Base-by-base conservation (phyloP, 257 asterid species). In the Vinca minor region DNA sequence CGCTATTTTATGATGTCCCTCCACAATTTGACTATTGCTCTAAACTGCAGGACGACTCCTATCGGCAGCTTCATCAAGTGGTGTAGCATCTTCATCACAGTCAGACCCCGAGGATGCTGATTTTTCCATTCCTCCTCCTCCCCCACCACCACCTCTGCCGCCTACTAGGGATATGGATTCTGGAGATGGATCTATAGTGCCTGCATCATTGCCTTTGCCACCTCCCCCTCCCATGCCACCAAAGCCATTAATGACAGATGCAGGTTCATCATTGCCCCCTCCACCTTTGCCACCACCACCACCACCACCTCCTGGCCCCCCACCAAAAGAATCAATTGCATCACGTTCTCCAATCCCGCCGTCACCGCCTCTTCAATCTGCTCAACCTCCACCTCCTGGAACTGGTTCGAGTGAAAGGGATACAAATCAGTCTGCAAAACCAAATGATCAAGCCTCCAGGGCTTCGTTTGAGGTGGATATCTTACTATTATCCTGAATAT, bases 181-280 rank as follows among this genome's bases (percentile, higher is more conserved):
- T 67, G 85, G 76, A 69, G 95, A 83, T 75, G 86, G 73, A 66
- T 70, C 81, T 62, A 47, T 61, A 36, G 29, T 81, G 61, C 87
- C 94, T 32, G 69, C 72, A 64, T 81, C 94, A 60, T 76, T 89
- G 79, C 89, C 96, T 66, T 76, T 89, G 76, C 96, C 95, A 5
- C 92, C 99, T 21, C 95, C 94, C 66, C 97, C 97, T 25, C 96
- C 96, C 25, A 69, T 93, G 84, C 96, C 96, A 34, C 85, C 87
- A 66, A 80, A 82, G 64, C 88, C 94, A 42, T 72, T 83, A 62
- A 58, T 52, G 46, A 63, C 81, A 56, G 91, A 83, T 63, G 63
- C 67, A 67, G 36, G 76, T 35, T 56, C 80, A 48, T 65, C 82
- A 54, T 71, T 78, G 77, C 83, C 94, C 44, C 85, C 86, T 35